phyloP scores from a whole-genome alignment of 257 asterid species.

The Galeopsis tetrahit region DNA sequence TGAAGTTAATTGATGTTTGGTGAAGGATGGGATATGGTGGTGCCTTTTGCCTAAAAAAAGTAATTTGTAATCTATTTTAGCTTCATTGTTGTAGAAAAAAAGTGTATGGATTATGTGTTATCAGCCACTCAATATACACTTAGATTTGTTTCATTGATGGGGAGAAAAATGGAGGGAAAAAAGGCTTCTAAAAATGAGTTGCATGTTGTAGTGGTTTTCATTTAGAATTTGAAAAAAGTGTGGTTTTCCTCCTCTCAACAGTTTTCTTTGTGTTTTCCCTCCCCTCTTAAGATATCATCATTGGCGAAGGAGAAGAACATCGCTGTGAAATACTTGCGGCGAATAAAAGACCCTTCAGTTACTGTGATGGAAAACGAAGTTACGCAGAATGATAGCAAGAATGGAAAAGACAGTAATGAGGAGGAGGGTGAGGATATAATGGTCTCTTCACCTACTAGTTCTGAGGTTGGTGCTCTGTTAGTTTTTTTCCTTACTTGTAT shows the following conservation, averaged over 20 bases:
- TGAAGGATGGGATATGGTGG: neutral
- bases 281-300: slow-evolving; percentile 48
- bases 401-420: slow-evolving; percentile 33
- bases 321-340: slow-evolving; percentile 37
- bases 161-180: neutral
- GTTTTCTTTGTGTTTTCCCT: neutral
- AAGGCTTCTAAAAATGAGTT: neutral
- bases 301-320: slow-evolving; percentile 49
- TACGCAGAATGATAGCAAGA: slow-evolving; percentile 27
- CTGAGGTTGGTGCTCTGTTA: slow-evolving; percentile 38
- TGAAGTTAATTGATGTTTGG: neutral
- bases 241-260: neutral
- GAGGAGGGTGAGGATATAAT: neutral
- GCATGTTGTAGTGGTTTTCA: slow-evolving; percentile 2
- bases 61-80: neutral
- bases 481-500: neutral
- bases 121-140: neutral
- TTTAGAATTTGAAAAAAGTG: neutral
- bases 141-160: neutral
- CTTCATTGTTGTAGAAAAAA: slow-evolving; percentile 5
- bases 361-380: slow-evolving; percentile 31
- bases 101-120: neutral
- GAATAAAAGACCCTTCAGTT: slow-evolving; percentile 35
- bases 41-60: neutral
- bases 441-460: slow-evolving; percentile 36